Percentiles rank a stretch among this genome's conserved stretches.
Conservation (phyloP, 495 filamentous ascomycete species). For the Penicillium lagena region DNA sequence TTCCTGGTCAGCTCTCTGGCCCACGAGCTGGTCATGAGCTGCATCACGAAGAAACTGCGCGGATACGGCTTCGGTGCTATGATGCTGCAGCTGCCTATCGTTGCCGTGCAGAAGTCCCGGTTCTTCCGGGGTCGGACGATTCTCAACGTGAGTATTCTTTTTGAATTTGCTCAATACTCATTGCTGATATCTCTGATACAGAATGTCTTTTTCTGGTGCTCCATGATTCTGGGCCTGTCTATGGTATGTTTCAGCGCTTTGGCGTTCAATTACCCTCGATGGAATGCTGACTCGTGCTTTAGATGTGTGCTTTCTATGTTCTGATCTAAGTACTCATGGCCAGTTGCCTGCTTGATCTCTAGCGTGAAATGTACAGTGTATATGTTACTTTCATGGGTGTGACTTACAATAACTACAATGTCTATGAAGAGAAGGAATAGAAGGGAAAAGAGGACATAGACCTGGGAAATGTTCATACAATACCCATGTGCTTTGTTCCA, state of each 20-base stretch:
- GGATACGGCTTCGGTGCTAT: constrained; percentile 91
- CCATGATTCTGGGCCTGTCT: constrained; percentile 85
- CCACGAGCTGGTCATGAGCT: constrained; percentile 95
- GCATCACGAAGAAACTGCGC: constrained; percentile 93
- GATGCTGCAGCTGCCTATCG: constrained; percentile 95
- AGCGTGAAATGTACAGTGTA: too few relatives aligned
- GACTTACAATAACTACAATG: too few relatives aligned
- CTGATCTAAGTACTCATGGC: constrained; percentile 29
- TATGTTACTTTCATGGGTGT: too few relatives aligned
- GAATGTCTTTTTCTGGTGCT: constrained; percentile 92
- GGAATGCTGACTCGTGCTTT: constrained; percentile 5
- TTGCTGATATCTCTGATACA: constrained; percentile 2
- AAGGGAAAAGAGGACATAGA: too few relatives aligned
- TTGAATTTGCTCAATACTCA: background rate
- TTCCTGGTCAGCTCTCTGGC: constrained; percentile 85
- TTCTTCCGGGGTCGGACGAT: constrained; percentile 67
- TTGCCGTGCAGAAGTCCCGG: constrained; percentile 76
- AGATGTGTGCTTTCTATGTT: constrained; percentile 56
- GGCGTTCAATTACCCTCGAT: background rate
- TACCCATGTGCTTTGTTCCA: too few relatives aligned
- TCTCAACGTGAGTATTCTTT: constrained; percentile 53
- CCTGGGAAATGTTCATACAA: too few relatives aligned
- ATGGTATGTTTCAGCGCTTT: constrained; percentile 52
- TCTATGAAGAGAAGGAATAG: too few relatives aligned
- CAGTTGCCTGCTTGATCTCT: too few relatives aligned